Base-by-base conservation (phyloP, 805 yeast genomes). In the Lipomyces yamadae region DNA sequence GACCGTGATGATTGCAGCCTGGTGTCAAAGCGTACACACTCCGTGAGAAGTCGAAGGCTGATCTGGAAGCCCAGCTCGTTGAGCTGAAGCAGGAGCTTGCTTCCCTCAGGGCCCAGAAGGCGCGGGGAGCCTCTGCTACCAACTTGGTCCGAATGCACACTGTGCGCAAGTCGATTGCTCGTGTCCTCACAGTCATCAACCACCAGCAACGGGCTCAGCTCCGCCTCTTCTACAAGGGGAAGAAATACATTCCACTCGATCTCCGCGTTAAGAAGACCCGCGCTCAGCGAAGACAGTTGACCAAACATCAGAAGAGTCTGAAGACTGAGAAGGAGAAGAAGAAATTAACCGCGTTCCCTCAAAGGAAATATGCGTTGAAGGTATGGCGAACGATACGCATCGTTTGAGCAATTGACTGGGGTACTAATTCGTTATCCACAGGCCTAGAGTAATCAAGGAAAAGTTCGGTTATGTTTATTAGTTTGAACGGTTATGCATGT, bases 201-300 rank as follows among this genome's bases (percentile, higher is more conserved):
- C 88, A 89, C 79, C 91, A 90, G 86, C 97, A 92, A 85, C 92
- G 99, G 86, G 92, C 89, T 76, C 88, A 89, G 77, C 97, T 92
- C 81, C 91, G 91, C 84, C 95, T 89, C 81, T 89, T 91, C 87
- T 93, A 93, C 94, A 89, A 91, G 89, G 74, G 73, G 76, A 78
- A 79, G 78, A 93, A 92, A 85, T 90, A 88, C 89, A 86, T 87
- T 83, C 98, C 99, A 87, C 93, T 94, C 87, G 98, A 93, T 83
- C 88, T 95, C 85, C 94, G 98, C 87, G 97, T 92, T 78, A 95
- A 95, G 94, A 91, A 95, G 90, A 95, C 99, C 84, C 94, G 98
- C 89, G 98, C 99, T 83, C 85, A 94, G 84, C 94, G 99, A 91
- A 91, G 98, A 88, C 87, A 88, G 81, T 87, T 95, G 81, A 88